Percentiles rank a stretch among this genome's conserved stretches.
Conservation (phyloP, 768 basidiomycete species). For the Mycena kentingensis region DNA sequence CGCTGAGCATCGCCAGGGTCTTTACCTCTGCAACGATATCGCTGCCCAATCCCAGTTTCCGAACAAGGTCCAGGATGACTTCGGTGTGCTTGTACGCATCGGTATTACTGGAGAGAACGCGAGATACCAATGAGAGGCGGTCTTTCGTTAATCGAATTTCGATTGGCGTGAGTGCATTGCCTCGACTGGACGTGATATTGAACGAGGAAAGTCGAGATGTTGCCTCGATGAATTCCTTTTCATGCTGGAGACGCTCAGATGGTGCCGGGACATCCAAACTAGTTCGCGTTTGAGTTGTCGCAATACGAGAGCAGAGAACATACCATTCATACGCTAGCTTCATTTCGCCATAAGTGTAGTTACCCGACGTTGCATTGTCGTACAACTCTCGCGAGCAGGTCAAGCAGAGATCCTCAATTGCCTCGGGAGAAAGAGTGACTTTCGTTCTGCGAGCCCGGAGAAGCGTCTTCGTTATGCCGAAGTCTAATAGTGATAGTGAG, state of each 20-base stretch:
- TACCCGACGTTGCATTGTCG: slow-evolving; percentile 91
- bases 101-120: slow-evolving; percentile 78
- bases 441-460: slow-evolving; percentile 50
- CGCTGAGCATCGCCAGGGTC: slow-evolving; percentile 86
- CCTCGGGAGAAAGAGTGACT: slow-evolving; percentile 48
- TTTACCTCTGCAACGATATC: slow-evolving; percentile 80
- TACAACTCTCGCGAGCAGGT: slow-evolving; percentile 87
- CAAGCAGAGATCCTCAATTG: slow-evolving; percentile 79
- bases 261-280: slow-evolving; percentile 77
- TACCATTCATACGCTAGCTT: slow-evolving; percentile 96
- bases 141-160: slow-evolving; percentile 93
- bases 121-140: slow-evolving; percentile 82
- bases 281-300: slow-evolving; percentile 10
- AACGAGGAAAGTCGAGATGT: slow-evolving; percentile 95
- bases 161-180: slow-evolving; percentile 81
- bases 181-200: slow-evolving; percentile 74
- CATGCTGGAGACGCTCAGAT: slow-evolving; percentile 61
- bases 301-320: slow-evolving; percentile 5
- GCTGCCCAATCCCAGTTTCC: slow-evolving; percentile 81
- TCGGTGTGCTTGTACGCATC: slow-evolving; percentile 92
- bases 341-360: slow-evolving; percentile 93
- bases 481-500: slow-evolving; percentile 45
- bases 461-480: slow-evolving; percentile 66
- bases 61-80: slow-evolving; percentile 85
- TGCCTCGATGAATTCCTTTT: slow-evolving; percentile 95